Evolutionary conservation across 2,329 filamentous ascomycete genomes (phyloP), one percentile per base, ranked within the genome.

Genomic region (Epichloe sp.): DNA sequence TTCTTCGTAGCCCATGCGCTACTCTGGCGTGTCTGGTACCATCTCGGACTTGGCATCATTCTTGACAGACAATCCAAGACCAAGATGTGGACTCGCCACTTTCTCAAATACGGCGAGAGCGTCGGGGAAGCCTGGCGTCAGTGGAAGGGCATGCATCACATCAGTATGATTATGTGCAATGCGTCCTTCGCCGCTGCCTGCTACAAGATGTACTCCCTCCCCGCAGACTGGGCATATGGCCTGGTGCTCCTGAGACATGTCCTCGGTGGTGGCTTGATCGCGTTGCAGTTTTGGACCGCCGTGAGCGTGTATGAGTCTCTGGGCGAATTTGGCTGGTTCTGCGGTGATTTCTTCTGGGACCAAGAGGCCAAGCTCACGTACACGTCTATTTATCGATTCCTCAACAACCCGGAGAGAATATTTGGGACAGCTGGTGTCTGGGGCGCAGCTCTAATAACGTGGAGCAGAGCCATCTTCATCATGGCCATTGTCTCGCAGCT

Each of bases 261-360:
- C 26, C 64, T 97, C 36, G 93, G 93, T 43, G 74, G 78, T 47
- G 80, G 86, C 49, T 73, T 97, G 56, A 82, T 97, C 53, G 82
- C 85, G 11, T 76, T 98, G 48, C 93, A 98, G 62, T 69, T 94
- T 17, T 98, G 93, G 93, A 95, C 90, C 1, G 85, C 88, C 2
- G 75, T 86, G 57, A 96, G 89, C 66, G 90, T 97, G 58, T 95
- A 97, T 66, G 89, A 96, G 48, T 94, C 88, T 2, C 80, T 98
- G 0, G 93, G 93, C 52, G 93, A 98, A 63, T 98, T 97, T 62
- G 93, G 93, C 60, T 98, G 91, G 91, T 97, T 97, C 74, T 97
- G 90, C 63, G 93, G 93, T 17, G 93, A 98, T 65, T 98, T 97
- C 73, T 97, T 98, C 75, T 96, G 93, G 64, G 88, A 96, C 55